Percentiles rank a stretch among this genome's conserved stretches.
Conservation (phyloP, 2,329 filamentous ascomycete genomes). For the Diaporthe citri region DNA sequence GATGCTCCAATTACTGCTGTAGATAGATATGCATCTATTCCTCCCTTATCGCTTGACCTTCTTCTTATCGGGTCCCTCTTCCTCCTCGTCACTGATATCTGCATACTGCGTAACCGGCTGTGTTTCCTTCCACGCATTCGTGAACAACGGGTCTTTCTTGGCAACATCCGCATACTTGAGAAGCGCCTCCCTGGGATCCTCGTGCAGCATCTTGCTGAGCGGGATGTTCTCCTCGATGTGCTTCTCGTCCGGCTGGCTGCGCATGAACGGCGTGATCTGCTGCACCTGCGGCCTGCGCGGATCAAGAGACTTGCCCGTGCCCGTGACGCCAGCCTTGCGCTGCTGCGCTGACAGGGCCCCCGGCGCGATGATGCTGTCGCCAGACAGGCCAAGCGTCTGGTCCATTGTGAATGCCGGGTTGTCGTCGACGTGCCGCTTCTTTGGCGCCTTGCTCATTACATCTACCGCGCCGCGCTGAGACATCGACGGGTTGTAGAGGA, state of each 20-base stretch:
- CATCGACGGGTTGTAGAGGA: constrained; percentile 89
- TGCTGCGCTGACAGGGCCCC: constrained; percentile 68
- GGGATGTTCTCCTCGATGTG: constrained; percentile 91
- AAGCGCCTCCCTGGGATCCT: constrained; percentile 93
- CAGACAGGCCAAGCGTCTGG: constrained; percentile 82
- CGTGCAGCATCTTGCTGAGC: constrained; percentile 91
- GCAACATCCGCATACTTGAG: constrained; percentile 95
- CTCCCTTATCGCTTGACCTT: constrained; percentile 61
- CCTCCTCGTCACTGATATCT: constrained; percentile 88
- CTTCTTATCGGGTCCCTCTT: constrained; percentile 76
- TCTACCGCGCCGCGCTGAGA: constrained; percentile 86
- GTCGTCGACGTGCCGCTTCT: constrained; percentile 95
- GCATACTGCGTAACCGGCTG: constrained; percentile 94
- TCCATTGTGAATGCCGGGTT: constrained; percentile 90
- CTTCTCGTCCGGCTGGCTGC: constrained; percentile 88
- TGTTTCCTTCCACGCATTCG: constrained; percentile 90
- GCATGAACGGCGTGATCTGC: constrained; percentile 87
- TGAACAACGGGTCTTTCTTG: constrained; percentile 93
- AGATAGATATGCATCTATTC: constrained; percentile 41
- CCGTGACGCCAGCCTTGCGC: constrained; percentile 79
- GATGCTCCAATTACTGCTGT: background rate
- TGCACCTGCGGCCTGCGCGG: constrained; percentile 89
- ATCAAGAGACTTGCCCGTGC: constrained; percentile 81
- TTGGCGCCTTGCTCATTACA: constrained; percentile 93
- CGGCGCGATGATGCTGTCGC: constrained; percentile 82